Base-by-base conservation (phyloP, 306 rosid genomes). In the Inga laurina region DNA sequence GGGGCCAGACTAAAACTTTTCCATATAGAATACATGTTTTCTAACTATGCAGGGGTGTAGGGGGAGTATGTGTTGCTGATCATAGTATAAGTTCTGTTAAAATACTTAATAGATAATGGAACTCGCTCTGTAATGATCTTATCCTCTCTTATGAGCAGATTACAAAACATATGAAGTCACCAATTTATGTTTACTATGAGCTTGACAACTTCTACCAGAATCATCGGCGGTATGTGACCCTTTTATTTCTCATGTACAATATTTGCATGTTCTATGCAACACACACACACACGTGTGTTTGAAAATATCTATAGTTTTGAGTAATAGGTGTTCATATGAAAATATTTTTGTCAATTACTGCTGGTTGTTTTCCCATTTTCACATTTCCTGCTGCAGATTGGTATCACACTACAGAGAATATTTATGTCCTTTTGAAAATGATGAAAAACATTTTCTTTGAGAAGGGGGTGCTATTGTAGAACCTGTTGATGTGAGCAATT, bases 141-240 rank as follows among this genome's bases (percentile, higher is more conserved):
- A 74, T 84, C 39, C 75, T 86, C 79, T 44, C 41, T 48, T 88
- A 30, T 80, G 82, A 75, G 76, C 79, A 95, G 99, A 93, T 95
- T 34, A 41, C 76, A 14, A 93, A 95, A 84, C 82, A 10, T 19
- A 93, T 95, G 98, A 90, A 86, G 86, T n/a, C 85, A 37, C 98
- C 98, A 41, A 83, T 95, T 69, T 92, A 61, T 88, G 95, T 95
- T 35, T 95, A 95, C 86, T 95, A 95, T 74, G 95, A 95, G 88
- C 98, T 95, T 46, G 98, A 95, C 84, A 91, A 93, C 83, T 95
- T 95, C 81, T 95, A 95, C 85, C 98, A 95, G 87, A 95, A 95
- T 85, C 98, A 95, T 85, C 94, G 98, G 72, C 85, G 97, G 98
- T 95, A 86, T 70, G 62, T 77, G 51, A 71, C 61, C 75, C 7